Conservation (phyloP, 2,329 filamentous ascomycete species). For the Cladobotryum mycophilum region DNA sequence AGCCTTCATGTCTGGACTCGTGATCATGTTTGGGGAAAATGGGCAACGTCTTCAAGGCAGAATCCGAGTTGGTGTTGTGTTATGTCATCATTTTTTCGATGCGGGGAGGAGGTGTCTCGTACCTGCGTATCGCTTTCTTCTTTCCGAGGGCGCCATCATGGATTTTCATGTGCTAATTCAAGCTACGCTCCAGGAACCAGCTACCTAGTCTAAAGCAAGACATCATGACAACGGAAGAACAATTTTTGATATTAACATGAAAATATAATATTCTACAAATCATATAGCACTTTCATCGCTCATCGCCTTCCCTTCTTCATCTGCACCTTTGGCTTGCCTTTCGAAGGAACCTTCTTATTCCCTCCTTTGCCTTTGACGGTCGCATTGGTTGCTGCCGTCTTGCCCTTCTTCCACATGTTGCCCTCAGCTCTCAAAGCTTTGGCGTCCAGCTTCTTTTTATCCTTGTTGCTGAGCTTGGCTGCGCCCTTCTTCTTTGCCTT, state of each 20-base stretch:
- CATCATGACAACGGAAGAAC: background rate
- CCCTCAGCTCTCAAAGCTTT: constrained; percentile 53
- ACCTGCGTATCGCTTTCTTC: no score
- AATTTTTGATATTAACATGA: background rate
- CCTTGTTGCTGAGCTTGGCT: constrained; percentile 53
- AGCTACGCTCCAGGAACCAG: no score
- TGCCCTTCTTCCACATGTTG: constrained; percentile 67
- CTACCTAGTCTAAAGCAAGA: background rate
- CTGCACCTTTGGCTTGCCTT: constrained; percentile 11
- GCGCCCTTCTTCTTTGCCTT: constrained; percentile 58
- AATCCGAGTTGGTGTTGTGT: constrained; percentile 4
- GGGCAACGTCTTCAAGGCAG: background rate
- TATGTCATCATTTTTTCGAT: constrained; percentile 10
- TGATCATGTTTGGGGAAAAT: constrained; percentile 4
- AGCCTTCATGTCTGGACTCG: constrained; percentile 3
- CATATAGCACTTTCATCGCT: constrained; percentile 12
- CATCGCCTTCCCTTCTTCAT: constrained; percentile 14
- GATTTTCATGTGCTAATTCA: no score
- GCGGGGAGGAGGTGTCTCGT: no score
- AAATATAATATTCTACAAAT: constrained; percentile 5
- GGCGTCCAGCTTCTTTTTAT: constrained; percentile 54
- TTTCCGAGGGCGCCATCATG: no score
- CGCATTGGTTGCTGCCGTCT: constrained; percentile 21
- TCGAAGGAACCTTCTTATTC: constrained; percentile 2
- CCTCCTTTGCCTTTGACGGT: constrained; percentile 15